Evolutionary conservation across 176 grass and related monocot genomes (phyloP).

Genomic region (Musa itinerans): DNA sequence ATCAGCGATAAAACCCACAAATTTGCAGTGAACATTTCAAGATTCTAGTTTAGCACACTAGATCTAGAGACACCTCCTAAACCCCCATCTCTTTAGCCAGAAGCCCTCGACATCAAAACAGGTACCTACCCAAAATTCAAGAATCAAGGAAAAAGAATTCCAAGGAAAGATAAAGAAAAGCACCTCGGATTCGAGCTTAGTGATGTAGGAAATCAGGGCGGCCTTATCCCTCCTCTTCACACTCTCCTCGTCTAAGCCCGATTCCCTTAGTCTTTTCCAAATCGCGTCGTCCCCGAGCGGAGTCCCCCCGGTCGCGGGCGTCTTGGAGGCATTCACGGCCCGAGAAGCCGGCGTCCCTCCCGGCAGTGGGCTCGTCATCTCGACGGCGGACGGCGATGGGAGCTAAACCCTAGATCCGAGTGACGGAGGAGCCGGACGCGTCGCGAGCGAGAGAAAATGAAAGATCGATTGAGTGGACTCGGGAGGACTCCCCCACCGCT

Average conservation of each 20-base stretch:
- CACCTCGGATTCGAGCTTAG: constrained; percentile 70
- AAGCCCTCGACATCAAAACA: not conserved
- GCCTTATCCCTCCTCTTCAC: constrained; percentile 69
- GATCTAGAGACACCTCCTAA: not conserved
- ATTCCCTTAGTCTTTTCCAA: constrained; percentile 67
- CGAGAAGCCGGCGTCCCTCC: not conserved
- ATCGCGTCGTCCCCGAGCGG: constrained; percentile 53
- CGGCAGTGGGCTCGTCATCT: constrained; percentile 62
- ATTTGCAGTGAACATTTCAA: not conserved
- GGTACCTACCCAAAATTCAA: not conserved
- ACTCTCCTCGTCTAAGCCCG: constrained; percentile 76
- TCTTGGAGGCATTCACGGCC: not conserved
- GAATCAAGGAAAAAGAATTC: not conserved
- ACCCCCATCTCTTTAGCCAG: not conserved
- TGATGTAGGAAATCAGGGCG: constrained; percentile 58
- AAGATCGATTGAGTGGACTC: constrained; percentile 4
- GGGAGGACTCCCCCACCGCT: not conserved
- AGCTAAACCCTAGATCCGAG: constrained; percentile 8
- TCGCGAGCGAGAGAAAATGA: not conserved
- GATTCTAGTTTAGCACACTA: not conserved
- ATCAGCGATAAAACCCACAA: not conserved
- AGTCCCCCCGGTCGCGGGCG: constrained; percentile 5
- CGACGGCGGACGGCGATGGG: constrained; percentile 19
- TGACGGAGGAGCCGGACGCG: not conserved
- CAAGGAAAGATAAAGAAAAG: not conserved